Percentiles rank a stretch among this genome's conserved stretches.
Conservation (phyloP, 106 monocot species). For the Dactylorhiza incarnata region DNA sequence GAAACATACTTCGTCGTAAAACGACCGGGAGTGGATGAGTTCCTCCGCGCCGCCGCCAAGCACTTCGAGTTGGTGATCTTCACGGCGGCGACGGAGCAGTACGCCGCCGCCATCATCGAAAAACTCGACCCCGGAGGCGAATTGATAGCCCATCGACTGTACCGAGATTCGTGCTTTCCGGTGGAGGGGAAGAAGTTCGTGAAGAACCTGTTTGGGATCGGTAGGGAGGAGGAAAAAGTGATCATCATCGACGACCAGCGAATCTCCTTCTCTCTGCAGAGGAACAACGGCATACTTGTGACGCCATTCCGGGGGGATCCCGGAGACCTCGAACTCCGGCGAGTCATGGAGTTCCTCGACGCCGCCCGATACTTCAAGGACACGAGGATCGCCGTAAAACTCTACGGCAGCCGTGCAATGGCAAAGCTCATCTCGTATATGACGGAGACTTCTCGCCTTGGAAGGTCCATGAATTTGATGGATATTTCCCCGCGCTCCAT, state of each 20-base stretch:
- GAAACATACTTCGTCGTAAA: constrained; percentile 60
- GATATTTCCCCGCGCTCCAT: too few species aligned
- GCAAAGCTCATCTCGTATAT: too few species aligned
- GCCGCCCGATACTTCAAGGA: too few species aligned
- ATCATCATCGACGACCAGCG: constrained; percentile 85
- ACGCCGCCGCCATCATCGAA: constrained; percentile 75
- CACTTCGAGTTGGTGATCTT: constrained; percentile 69
- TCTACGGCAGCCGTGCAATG: too few species aligned
- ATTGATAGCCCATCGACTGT: constrained; percentile 61
- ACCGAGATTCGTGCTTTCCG: constrained; percentile 59
- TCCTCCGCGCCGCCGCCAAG: constrained; percentile 34
- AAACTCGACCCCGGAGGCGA: constrained; percentile 43
- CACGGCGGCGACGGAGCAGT: constrained; percentile 72
- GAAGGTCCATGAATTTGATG: too few species aligned
- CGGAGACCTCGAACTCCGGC: background rate
- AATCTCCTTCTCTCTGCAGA: constrained; percentile 48
- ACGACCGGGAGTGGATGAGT: constrained; percentile 66
- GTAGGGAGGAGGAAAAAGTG: constrained; percentile 42
- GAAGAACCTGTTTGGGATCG: constrained; percentile 54
- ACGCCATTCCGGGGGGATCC: constrained; percentile 43
- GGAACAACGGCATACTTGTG: constrained; percentile 57
- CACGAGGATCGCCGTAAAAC: too few species aligned
- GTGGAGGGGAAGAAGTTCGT: constrained; percentile 37
- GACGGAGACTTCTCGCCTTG: too few species aligned
- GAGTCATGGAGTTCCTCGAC: too few species aligned